A percentile compares a stretch with the other conserved stretches of the same genome.
These are phyloP conservation scores for Globisporangium apiculatum DNA, from an alignment of 352 stramenopile species.

Conservation along the genomic window DNA sequence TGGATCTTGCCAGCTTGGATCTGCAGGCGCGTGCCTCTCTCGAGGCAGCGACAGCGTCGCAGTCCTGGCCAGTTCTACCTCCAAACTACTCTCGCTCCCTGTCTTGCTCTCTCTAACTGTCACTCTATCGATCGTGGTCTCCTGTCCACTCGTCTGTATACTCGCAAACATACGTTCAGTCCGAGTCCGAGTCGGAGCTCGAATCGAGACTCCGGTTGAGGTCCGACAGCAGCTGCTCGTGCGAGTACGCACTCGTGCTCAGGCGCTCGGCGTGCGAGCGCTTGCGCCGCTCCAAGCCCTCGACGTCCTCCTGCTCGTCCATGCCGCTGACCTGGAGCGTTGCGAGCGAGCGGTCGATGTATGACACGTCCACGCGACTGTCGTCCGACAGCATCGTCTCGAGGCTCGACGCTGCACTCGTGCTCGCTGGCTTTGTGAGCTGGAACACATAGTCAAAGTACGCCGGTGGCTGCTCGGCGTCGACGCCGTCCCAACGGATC, in stretches of 20 bases:
- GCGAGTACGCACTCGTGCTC: conserved; percentile 5
- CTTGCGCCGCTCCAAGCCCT: background rate
- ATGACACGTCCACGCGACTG: conserved; percentile 2
- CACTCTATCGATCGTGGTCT: too few species aligned
- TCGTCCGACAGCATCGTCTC: conserved; percentile 13
- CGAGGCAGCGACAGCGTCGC: too few species aligned
- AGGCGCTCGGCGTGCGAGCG: conserved; percentile 5
- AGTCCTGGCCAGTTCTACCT: too few species aligned
- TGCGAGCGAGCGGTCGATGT: background rate
- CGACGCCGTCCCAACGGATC: conserved; percentile 7
- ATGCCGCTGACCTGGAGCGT: background rate
- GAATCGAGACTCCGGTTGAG: background rate
- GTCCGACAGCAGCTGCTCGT: conserved; percentile 4
- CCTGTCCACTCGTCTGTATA: background rate
- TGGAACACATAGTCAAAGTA: conserved; percentile 16
- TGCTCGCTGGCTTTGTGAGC: background rate
- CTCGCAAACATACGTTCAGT: background rate
- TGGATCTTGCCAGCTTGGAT: too few species aligned
- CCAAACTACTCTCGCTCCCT: too few species aligned
- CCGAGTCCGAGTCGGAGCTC: background rate
- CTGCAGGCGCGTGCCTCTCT: too few species aligned
- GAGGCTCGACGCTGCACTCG: background rate
- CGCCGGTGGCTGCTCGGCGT: conserved; percentile 5
- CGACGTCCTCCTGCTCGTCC: background rate
- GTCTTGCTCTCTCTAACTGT: too few species aligned